phyloP scores from a whole-genome alignment of 2,329 filamentous ascomycete genomes.

The Ceratocystiopsis sp. region DNA sequence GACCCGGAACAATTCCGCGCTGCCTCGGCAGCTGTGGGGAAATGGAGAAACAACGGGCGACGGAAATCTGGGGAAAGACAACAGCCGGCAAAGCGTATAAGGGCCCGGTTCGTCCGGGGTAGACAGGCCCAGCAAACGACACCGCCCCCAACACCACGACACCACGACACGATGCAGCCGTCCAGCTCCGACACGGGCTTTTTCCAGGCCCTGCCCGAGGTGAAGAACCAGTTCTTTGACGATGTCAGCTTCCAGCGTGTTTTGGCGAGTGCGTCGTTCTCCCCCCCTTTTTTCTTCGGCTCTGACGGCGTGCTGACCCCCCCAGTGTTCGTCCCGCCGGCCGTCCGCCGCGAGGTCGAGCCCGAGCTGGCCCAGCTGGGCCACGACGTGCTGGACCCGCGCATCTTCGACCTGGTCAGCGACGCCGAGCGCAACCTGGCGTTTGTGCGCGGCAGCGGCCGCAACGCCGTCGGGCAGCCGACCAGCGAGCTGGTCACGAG shows the following conservation, averaged over 20 bases:
- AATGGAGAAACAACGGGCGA: too few relatives aligned
- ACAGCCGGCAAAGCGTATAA: too few relatives aligned
- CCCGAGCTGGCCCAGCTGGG: constrained; percentile 31
- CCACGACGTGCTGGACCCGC: constrained; percentile 32
- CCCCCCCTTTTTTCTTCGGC: neutral
- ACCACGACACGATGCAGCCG: constrained; percentile 22
- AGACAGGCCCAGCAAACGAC: too few relatives aligned
- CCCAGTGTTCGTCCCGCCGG: constrained; percentile 30
- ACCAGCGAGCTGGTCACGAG: constrained; percentile 43
- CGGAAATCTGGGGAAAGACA: too few relatives aligned
- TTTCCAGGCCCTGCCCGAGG: constrained; percentile 33
- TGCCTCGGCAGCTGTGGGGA: too few relatives aligned
- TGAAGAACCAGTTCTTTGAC: constrained; percentile 39
- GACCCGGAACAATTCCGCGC: too few relatives aligned
- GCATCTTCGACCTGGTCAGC: constrained; percentile 38
- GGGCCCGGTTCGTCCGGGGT: too few relatives aligned
- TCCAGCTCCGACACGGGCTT: constrained; percentile 33
- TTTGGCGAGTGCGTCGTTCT: constrained; percentile 26
- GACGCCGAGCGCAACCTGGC: constrained; percentile 51
- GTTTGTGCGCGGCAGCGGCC: constrained; percentile 35
- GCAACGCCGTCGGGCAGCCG: constrained; percentile 44
- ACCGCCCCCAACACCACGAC: too few relatives aligned
- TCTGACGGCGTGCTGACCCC: neutral
- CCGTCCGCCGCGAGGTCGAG: constrained; percentile 21
- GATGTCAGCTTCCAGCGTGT: constrained; percentile 34